Conservation (phyloP, 2,329 filamentous ascomycete genomes). For the Colletotrichum sp. region DNA sequence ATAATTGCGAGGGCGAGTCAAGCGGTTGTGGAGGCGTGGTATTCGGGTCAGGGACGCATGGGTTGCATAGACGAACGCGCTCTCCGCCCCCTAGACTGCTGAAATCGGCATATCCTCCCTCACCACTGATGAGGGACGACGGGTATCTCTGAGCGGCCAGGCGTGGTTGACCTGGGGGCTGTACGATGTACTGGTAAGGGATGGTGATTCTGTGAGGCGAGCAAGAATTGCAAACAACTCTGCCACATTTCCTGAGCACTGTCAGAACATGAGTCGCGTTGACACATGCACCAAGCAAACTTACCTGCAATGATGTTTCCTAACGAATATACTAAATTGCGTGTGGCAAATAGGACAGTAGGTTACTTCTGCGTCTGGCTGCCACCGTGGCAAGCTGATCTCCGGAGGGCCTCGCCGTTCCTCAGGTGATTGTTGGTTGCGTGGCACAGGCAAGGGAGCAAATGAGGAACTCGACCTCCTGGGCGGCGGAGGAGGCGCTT, state of each 20-base stretch:
- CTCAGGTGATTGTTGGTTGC: not conserved
- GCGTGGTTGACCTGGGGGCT: constrained; percentile 60
- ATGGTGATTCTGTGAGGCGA: constrained; percentile 96
- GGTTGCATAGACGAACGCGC: constrained; percentile 65
- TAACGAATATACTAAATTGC: constrained; percentile 82
- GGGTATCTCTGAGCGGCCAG: constrained; percentile 39
- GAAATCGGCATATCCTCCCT: constrained; percentile 47
- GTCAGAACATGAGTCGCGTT: not conserved
- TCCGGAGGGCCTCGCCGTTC: constrained; percentile 32
- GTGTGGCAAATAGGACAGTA: constrained; percentile 84
- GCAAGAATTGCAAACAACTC: constrained; percentile 88
- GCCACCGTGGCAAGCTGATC: constrained; percentile 78
- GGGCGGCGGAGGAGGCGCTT: constrained; percentile 15
- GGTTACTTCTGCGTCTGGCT: constrained; percentile 83
- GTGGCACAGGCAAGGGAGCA: not conserved
- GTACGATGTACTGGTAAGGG: constrained; percentile 90
- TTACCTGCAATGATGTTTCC: constrained; percentile 91
- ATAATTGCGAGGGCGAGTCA: constrained; percentile 34
- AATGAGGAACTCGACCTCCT: not conserved
- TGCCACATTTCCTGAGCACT: constrained; percentile 77
- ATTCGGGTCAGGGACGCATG: constrained; percentile 67
- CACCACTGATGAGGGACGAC: constrained; percentile 43
- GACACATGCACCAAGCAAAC: constrained; percentile 28
- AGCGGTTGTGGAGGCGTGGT: constrained; percentile 56
- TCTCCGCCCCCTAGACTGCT: constrained; percentile 58